Base-by-base conservation (phyloP, 2,329 filamentous ascomycete genomes). In the Sclerotinia sclerotiorum region DNA sequence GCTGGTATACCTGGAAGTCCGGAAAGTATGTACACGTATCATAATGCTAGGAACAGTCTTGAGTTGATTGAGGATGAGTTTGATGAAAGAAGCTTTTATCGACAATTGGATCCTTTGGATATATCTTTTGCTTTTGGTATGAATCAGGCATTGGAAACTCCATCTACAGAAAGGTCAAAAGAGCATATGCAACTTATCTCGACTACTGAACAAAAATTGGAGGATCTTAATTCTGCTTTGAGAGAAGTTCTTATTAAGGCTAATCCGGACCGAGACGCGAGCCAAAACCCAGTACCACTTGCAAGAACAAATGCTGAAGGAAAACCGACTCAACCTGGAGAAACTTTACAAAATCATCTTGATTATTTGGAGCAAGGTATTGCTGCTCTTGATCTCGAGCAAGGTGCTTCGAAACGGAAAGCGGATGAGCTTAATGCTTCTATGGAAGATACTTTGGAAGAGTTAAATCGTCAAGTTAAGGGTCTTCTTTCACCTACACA, bases 41-140 rank as follows among this genome's bases (percentile, higher is more conserved):
- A 87, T 17, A 85, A 88, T 74, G 84, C 84, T 62, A 83, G 85
- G 63, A 85, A 86, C 69, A 88, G 87, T 74, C 76, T 87, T 70
- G 85, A 87, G 46, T 81, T 82, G 24, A 77, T 82, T 11, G 84
- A 87, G 8, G 80, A 87, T 69, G 85, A 89, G 60, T 93, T 97
- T 74, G 91, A 96, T 74, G 91, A 95, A 72, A 84, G 88, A 69
- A 91, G 88, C 75, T 81, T 93, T 10, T 95, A 94, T 76, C 83
- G 85, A 65, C 84, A 88, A 15, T 85, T 90, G 7, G 90, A 93
- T 72, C 85, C 87, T 69, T 78, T 89, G 27, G 87, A 91, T 71
- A 83, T 81, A 29, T 72, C 73, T 49, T 72, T 69, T n/a, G 54
- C 78, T 77, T 70, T 77, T n/a, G 69, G 68, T 52, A 56, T 68